Percentiles rank a stretch among this genome's conserved stretches.
Conservation (phyloP, 495 filamentous ascomycete species). For the Aspergillus sclerotiicarbonarius region DNA sequence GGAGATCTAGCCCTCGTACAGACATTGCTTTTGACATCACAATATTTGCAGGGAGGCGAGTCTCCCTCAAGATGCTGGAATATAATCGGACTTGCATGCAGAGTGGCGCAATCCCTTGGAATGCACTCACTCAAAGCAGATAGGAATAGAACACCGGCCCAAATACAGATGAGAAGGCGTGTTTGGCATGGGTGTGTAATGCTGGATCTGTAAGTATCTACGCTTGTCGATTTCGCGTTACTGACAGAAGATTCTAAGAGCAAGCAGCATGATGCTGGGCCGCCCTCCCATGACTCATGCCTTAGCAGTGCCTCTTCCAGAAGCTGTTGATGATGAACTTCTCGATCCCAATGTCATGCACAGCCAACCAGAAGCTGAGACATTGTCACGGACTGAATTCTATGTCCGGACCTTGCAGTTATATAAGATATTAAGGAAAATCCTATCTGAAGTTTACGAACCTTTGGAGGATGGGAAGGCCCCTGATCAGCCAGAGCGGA, state of each 20-base stretch:
- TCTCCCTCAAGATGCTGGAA: slow-evolving; percentile 49
- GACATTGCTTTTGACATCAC: slow-evolving; percentile 38
- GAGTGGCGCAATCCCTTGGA: slow-evolving; percentile 45
- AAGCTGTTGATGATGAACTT: background rate
- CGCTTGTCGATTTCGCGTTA: background rate
- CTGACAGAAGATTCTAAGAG: slow-evolving; percentile 20
- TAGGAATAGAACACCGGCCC: slow-evolving; percentile 17
- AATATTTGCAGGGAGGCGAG: slow-evolving; percentile 45
- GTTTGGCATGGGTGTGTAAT: slow-evolving; percentile 49
- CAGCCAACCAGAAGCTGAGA: background rate
- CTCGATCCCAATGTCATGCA: background rate
- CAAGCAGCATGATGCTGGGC: slow-evolving; percentile 47
- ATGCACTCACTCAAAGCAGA: slow-evolving; percentile 33
- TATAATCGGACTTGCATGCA: slow-evolving; percentile 43
- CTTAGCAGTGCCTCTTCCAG: slow-evolving; percentile 22
- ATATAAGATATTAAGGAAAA: background rate
- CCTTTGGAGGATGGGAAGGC: background rate
- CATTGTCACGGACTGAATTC: background rate
- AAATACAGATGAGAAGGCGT: slow-evolving; percentile 40
- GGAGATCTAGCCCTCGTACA: slow-evolving; percentile 46
- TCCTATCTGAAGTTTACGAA: background rate
- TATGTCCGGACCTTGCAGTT: background rate
- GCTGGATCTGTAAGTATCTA: slow-evolving; percentile 40
- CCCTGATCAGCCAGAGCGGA: no score
- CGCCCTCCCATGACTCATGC: slow-evolving; percentile 45